A percentile compares a stretch with the other conserved stretches of the same genome.
Conservation (phyloP, 345 rosid genomes). For the Citrus mangshanensis region DNA sequence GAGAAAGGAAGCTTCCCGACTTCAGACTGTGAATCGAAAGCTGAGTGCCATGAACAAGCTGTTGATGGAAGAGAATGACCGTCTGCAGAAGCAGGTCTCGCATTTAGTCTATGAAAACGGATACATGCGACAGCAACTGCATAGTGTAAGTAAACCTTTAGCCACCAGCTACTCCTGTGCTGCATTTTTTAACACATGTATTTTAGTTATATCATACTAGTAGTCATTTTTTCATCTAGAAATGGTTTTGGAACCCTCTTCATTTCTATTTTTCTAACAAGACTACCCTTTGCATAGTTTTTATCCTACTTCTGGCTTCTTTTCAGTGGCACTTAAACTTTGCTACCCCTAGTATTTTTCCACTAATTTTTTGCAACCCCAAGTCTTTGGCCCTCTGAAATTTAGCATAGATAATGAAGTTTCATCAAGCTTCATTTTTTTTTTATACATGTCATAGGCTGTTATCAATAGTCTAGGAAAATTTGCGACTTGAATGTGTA, state of each 20-base stretch:
- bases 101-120: slow-evolving; percentile 95
- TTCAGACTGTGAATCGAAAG: slow-evolving; percentile 87
- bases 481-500: background rate
- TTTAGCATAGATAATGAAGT: background rate
- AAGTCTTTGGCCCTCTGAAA: background rate
- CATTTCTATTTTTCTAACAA: background rate
- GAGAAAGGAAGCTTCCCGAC: slow-evolving; percentile 91
- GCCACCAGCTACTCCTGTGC: background rate
- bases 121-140: slow-evolving; percentile 74
- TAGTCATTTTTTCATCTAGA: background rate
- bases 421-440: background rate
- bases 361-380: background rate
- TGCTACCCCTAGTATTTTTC: background rate
- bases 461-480: background rate
- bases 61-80: slow-evolving; percentile 98
- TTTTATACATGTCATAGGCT: background rate
- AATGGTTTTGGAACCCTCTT: background rate
- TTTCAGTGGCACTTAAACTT: background rate
- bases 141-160: slow-evolving; percentile 49
- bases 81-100: slow-evolving; percentile 96
- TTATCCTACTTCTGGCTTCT: background rate
- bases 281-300: background rate
- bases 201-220: background rate
- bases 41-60: slow-evolving; percentile 91
- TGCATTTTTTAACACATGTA: background rate